phyloP scores from a whole-genome alignment of 2,329 filamentous ascomycete genomes.

The Phialocephala sp. region DNA sequence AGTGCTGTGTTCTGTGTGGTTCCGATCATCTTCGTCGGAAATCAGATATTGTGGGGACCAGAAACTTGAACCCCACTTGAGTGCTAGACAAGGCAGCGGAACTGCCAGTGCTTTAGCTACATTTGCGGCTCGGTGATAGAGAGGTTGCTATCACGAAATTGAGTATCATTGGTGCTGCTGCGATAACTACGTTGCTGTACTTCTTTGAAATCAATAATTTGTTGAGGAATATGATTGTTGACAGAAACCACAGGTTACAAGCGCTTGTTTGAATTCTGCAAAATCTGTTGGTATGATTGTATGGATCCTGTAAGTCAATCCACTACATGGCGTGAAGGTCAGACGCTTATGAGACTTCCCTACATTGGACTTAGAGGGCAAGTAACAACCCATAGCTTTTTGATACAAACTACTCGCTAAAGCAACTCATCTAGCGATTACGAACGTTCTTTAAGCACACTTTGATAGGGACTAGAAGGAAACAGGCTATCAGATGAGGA shows the following conservation, averaged over 20 bases:
- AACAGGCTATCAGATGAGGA: no score
- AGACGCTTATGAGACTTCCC: not conserved
- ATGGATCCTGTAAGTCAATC: constrained; percentile 34
- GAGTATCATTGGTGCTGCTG: constrained; percentile 60
- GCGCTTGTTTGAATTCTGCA: constrained; percentile 40
- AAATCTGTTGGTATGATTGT: constrained; percentile 45
- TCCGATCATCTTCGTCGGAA: not conserved
- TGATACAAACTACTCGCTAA: constrained; percentile 56
- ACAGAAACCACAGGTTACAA: constrained; percentile 31
- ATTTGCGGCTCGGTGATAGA: constrained; percentile 49
- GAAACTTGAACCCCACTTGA: constrained; percentile 24
- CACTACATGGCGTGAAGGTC: no score
- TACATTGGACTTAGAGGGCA: constrained; percentile 53
- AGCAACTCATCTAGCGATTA: constrained; percentile 55
- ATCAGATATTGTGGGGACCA: not conserved
- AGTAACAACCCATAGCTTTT: constrained; percentile 58
- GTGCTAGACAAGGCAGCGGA: not conserved
- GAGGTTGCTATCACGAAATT: constrained; percentile 52
- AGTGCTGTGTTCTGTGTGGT: not conserved
- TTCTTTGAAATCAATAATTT: not conserved
- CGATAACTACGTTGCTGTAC: constrained; percentile 39
- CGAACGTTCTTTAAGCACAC: constrained; percentile 27
- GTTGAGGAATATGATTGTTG: not conserved
- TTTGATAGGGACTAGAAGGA: no score
- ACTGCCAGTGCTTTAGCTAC: constrained; percentile 27